Conservation (phyloP, 805 yeast genomes). For the Saccharomycodes ludwigii region DNA sequence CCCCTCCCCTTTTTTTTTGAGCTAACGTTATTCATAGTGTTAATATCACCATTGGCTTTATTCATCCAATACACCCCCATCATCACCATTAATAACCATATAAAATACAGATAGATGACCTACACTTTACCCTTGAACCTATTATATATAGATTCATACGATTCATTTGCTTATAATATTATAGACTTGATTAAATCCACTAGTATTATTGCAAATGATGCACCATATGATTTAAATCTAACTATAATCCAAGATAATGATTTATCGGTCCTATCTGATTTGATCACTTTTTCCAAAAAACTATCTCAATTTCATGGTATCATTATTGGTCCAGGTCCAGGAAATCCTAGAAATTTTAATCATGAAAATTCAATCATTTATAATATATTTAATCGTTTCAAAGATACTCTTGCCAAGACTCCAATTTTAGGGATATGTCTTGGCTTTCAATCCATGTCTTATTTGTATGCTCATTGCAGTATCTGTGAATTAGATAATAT, state of each 20-base stretch:
- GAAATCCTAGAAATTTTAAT: constrained; percentile 71
- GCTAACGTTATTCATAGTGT: too few relatives aligned
- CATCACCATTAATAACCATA: too few relatives aligned
- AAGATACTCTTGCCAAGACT: constrained; percentile 17
- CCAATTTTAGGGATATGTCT: constrained; percentile 89
- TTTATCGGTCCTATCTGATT: constrained; percentile 19
- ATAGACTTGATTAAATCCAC: constrained; percentile 45
- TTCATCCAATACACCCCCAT: too few relatives aligned
- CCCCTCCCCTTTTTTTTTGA: too few relatives aligned
- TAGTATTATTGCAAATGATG: constrained; percentile 29
- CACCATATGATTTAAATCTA: constrained; percentile 14
- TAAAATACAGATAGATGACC: too few relatives aligned
- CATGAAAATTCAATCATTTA: constrained; percentile 75
- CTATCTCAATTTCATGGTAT: constrained; percentile 55
- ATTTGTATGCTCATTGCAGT: constrained; percentile 38
- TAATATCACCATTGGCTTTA: too few relatives aligned
- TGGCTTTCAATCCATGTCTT: constrained; percentile 80
- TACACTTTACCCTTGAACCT: constrained; percentile 9
- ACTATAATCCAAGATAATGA: constrained; percentile 53
- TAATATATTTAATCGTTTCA: constrained; percentile 29
- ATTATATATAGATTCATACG: constrained; percentile 71
- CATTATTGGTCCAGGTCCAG: constrained; percentile 96
- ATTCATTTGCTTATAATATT: constrained; percentile 84
- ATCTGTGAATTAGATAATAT: constrained; percentile 44
- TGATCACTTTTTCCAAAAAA: constrained; percentile 13